Evolutionary conservation across 768 basidiomycete genomes (phyloP).

Genomic region (Sutorius australiensis): DNA sequence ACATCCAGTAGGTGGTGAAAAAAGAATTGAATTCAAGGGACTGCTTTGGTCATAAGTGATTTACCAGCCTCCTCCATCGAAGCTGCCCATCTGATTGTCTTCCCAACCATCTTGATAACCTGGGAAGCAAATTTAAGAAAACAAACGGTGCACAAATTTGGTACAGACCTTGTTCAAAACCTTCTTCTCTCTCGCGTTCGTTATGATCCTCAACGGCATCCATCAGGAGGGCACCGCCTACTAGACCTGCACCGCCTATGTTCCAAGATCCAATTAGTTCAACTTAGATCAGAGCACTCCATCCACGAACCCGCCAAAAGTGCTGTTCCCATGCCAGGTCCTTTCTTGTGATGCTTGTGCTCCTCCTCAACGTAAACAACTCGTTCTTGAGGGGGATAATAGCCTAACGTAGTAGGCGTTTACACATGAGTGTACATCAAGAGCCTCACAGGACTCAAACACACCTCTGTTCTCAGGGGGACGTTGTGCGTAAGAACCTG

Average conservation of each 20-base stretch:
- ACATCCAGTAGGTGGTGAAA: conserved; percentile 12
- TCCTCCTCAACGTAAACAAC: conserved; percentile 37
- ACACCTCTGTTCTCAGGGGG: conserved; percentile 22
- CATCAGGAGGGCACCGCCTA: conserved; percentile 57
- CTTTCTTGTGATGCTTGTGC: conserved; percentile 40
- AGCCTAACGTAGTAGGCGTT: conserved; percentile 21
- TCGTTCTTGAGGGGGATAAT: conserved; percentile 31
- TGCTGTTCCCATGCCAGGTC: conserved; percentile 48
- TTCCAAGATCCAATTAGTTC: conserved; percentile 2
- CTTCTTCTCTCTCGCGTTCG: conserved; percentile 29
- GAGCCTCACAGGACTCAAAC: background rate
- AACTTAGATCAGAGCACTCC: background rate
- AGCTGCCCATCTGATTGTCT: background rate
- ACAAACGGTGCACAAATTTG: conserved; percentile 1
- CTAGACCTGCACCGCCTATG: conserved; percentile 57
- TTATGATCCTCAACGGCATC: conserved; percentile 47
- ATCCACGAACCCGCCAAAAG: conserved; percentile 41
- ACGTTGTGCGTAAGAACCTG: background rate
- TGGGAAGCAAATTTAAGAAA: conserved; percentile 14
- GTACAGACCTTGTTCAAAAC: conserved; percentile 35
- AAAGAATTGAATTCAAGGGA: background rate
- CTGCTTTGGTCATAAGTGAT: background rate
- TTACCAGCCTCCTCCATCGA: conserved; percentile 9
- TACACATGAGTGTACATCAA: background rate
- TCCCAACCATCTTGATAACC: conserved; percentile 31